Evolutionary conservation across 2,329 filamentous ascomycete genomes (phyloP).

Genomic region (Basipetospora chlamydospora): DNA sequence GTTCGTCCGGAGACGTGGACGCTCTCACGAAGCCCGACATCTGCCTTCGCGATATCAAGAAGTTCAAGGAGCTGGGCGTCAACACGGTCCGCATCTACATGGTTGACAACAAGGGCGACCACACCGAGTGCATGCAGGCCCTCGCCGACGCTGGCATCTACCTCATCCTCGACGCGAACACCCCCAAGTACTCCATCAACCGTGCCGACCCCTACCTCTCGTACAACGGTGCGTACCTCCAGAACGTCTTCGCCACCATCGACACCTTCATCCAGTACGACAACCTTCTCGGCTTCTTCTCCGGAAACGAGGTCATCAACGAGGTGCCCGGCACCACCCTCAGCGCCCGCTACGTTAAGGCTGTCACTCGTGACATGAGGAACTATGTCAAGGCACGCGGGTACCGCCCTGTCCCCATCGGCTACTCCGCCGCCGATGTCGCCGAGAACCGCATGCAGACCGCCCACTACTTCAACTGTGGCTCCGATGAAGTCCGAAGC

Average conservation of each 20-base stretch:
- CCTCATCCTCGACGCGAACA: constrained; percentile 84
- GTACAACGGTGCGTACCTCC: constrained; percentile 79
- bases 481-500: constrained; percentile 64
- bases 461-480: constrained; percentile 89
- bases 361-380: constrained; percentile 62
- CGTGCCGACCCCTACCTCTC: constrained; percentile 51
- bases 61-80: constrained; percentile 75
- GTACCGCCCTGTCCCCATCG: constrained; percentile 56
- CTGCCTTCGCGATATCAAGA: constrained; percentile 66
- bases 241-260: constrained; percentile 73
- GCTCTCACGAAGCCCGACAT: constrained; percentile 56
- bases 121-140: constrained; percentile 73
- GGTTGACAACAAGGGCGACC: constrained; percentile 69
- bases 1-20: constrained; percentile 43
- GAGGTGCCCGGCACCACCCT: constrained; percentile 46
- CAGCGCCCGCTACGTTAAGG: constrained; percentile 62
- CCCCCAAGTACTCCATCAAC: constrained; percentile 76
- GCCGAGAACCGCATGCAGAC: constrained; percentile 74
- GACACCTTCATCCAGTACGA: constrained; percentile 69
- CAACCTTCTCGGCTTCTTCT: constrained; percentile 82
- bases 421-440: constrained; percentile 69
- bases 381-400: constrained; percentile 49
- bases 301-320: constrained; percentile 70
- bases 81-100: constrained; percentile 91
- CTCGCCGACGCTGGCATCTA: constrained; percentile 81